Base-by-base conservation (phyloP, 176 grass and related monocot genomes). In the Raddia guianensis region DNA sequence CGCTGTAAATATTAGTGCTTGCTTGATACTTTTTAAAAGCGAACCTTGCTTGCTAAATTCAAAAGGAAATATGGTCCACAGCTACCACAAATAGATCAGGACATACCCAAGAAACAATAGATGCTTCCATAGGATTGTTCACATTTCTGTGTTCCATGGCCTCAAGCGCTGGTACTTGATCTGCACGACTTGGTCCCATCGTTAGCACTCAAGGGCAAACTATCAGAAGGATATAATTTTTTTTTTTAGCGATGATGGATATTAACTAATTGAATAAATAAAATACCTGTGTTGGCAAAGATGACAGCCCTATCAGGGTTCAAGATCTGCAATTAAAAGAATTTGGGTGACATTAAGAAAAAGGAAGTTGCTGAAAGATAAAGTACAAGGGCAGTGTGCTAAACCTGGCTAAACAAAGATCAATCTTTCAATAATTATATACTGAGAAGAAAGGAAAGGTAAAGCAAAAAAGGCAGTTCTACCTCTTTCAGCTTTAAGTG, bases 61-160 rank as follows among this genome's bases (percentile, higher is more conserved):
- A 2, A 61, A 57, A 11, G 18, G 42, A 70, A 89, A 76, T 89
- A 64, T 32, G 7, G 82, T 37, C 50, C 48, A 76, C 71, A 54
- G 14, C 47, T 44, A 42, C 16, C 5, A 52, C 19, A 21, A 3
- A 44, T 63, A 66, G 42, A 83, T 55, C 53, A 18, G 53, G 15
- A 71, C 89, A 69, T 87, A 95, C 95, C 95, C 90, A 85, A 60
- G 88, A 93, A 89, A 95, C 49, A 75, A 98, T 98, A 69, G 84
- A 81, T 53, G 92, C 86, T 85, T 98, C 95, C 63, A 66, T 67
- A 85, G 90, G 90, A 87, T 95, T 98, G 68, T 87, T 94, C 66
- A 93, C 82, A 59, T 82, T 77, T 85, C 77, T 95, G 57, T 84
- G 82, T 64, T 91, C 90, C 83, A 88, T 92, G 69, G 87, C 90